Evolutionary conservation across 495 filamentous ascomycete genomes (phyloP).

Genomic region (Paragyromitra xinjiangensis): DNA sequence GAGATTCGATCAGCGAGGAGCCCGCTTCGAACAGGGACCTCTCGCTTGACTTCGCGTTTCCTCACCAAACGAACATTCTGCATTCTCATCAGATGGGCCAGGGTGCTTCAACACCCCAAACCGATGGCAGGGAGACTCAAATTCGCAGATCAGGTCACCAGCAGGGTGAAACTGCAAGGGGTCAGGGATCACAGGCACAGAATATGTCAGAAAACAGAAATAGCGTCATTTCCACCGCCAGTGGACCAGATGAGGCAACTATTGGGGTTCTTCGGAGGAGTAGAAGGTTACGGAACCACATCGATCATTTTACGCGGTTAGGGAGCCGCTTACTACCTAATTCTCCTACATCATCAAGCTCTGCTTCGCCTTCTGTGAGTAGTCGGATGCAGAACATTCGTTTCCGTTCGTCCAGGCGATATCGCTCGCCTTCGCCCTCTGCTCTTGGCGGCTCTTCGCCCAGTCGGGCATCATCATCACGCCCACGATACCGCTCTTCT

Average conservation of each 20-base stretch:
- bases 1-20: slow-evolving; percentile 56
- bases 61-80: slow-evolving; percentile 55
- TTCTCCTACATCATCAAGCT: slow-evolving; percentile 36
- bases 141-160: slow-evolving; percentile 44
- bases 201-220: slow-evolving; percentile 35
- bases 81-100: slow-evolving; percentile 57
- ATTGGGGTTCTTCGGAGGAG: slow-evolving; percentile 53
- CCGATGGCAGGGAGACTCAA: slow-evolving; percentile 54
- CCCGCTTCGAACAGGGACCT: slow-evolving; percentile 54
- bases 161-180: slow-evolving; percentile 38
- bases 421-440: slow-evolving; percentile 56
- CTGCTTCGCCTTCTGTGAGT: slow-evolving; percentile 56
- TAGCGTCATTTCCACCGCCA: slow-evolving; percentile 23
- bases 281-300: slow-evolving; percentile 53
- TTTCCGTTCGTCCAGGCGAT: slow-evolving; percentile 59
- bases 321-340: slow-evolving; percentile 50
- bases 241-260: slow-evolving; percentile 44
- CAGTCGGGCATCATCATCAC: slow-evolving; percentile 45
- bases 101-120: slow-evolving; percentile 58
- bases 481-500: slow-evolving; percentile 50
- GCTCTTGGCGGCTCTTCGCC: slow-evolving; percentile 50
- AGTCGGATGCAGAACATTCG: slow-evolving; percentile 64
- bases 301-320: slow-evolving; percentile 54
- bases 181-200: slow-evolving; percentile 31
- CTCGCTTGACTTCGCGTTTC: slow-evolving; percentile 53